Evolutionary conservation across 768 basidiomycete species (phyloP).

Genomic region (Suillus hirtellus): DNA sequence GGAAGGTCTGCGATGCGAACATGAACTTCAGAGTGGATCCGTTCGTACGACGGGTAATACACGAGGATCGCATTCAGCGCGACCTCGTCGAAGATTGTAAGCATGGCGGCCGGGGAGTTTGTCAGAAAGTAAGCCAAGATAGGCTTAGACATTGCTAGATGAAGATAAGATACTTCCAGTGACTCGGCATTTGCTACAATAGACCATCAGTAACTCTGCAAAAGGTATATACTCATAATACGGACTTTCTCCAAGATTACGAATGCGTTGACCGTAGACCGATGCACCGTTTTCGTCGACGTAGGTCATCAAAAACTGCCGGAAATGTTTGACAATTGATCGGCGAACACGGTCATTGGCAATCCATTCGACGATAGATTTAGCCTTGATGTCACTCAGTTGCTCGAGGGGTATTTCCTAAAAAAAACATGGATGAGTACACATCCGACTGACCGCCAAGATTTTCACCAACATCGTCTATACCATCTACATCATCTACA

Average conservation of each 20-base stretch:
- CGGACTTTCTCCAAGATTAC: slow-evolving; percentile 91
- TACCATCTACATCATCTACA: slow-evolving; percentile 86
- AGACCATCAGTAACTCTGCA: slow-evolving; percentile 15
- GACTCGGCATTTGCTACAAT: slow-evolving; percentile 90
- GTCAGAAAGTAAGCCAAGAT: slow-evolving; percentile 97
- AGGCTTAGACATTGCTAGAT: slow-evolving; percentile 88
- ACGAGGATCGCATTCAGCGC: slow-evolving; percentile 92
- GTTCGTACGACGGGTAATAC: slow-evolving; percentile 94
- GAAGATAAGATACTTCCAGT: slow-evolving; percentile 95
- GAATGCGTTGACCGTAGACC: slow-evolving; percentile 93
- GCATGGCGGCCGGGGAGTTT: slow-evolving; percentile 91
- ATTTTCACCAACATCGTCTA: slow-evolving; percentile 71
- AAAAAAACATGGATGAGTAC: slow-evolving; percentile 14
- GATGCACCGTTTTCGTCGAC: slow-evolving; percentile 90
- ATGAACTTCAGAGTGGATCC: slow-evolving; percentile 97
- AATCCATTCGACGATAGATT: slow-evolving; percentile 98
- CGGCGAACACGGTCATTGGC: slow-evolving; percentile 87
- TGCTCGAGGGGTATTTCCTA: slow-evolving; percentile 95
- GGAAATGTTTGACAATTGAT: slow-evolving; percentile 90
- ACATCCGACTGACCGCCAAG: neutral
- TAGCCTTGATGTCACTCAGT: slow-evolving; percentile 95
- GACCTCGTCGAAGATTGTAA: slow-evolving; percentile 92
- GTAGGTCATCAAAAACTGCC: slow-evolving; percentile 93
- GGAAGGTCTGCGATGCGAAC: slow-evolving; percentile 96
- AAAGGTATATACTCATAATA: slow-evolving; percentile 14